Evolutionary conservation across 2,329 filamentous ascomycete genomes (phyloP), one percentile per base, ranked within the genome.

Genomic region (Elsinoe ampelina): DNA sequence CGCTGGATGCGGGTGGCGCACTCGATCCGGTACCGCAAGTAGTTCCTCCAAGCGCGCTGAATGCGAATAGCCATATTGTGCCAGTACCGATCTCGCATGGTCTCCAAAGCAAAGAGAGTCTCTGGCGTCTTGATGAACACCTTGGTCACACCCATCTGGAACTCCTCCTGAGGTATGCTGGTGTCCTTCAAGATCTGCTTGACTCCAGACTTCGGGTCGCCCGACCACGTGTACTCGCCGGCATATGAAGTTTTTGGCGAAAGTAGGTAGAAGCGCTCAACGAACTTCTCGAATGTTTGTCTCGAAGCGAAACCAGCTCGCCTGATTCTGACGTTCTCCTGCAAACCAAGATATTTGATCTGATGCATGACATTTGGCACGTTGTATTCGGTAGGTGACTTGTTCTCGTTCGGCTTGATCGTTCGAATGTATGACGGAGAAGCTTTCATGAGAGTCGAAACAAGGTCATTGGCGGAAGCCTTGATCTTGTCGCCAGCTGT

Each of bases 391-490:
- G 83, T 85, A 0, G 90, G 86, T 2, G 91, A 95, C 72, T 97
- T 98, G 76, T 96, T 97, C 73, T 98, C 93, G 75, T 98, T 98
- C 1, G 93, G 93, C 73, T 98, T 98, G 75, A 98, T 97, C 0
- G 93, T 98, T 69, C 93, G 89, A 65, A 98, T 98, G 68, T 98
- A 98, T 2, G 91, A 96, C 1, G 93, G 93, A 64, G 93, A 89
- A 57, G 90, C 92, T 73, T 96, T 95, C 91, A 96, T 97, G 65
- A 98, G 73, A 1, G 93, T 97, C 1, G 91, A 84, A 1, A 98
- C 93, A 17, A 98, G 79, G 43, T 95, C 90, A 68, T 98, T 98
- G 7, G 93, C 93, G 17, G 93, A 97, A 5, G 83, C 78, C 70
- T 92, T 93, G 72, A 98, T 97, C 73, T 95, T 92, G 72, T 98